These are phyloP conservation scores for Flammula alnicola DNA, from an alignment of 1,284 basidiomycete genomes.

Conservation along the genomic window DNA sequence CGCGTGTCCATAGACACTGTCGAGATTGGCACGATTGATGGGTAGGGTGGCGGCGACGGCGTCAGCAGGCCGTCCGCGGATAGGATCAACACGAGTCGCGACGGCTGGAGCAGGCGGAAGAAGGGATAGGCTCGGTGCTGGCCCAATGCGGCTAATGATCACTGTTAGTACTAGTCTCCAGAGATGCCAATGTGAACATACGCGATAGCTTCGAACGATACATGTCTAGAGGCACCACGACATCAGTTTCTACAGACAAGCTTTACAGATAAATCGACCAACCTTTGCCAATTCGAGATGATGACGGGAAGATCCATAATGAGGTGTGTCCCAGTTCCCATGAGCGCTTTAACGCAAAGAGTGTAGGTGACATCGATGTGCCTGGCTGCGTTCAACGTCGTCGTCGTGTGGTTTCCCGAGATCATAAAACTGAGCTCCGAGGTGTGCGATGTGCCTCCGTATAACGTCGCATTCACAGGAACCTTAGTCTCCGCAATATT, in stretches of 20 bases:
- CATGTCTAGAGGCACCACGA: slow-evolving; percentile 44
- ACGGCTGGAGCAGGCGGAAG: slow-evolving; percentile 29
- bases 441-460: slow-evolving; percentile 70
- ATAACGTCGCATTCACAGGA: slow-evolving; percentile 71
- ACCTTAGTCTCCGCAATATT: slow-evolving; percentile 69
- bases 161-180: slow-evolving; percentile 5
- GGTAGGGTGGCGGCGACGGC: slow-evolving; percentile 29
- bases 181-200: slow-evolving; percentile 30
- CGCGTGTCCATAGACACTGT: slow-evolving; percentile 15
- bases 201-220: slow-evolving; percentile 71
- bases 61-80: slow-evolving; percentile 20
- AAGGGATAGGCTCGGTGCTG: slow-evolving; percentile 65
- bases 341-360: slow-evolving; percentile 74
- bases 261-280: slow-evolving; percentile 28
- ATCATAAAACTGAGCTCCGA: slow-evolving; percentile 73
- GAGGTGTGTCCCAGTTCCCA: slow-evolving; percentile 69
- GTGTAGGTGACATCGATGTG: slow-evolving; percentile 84
- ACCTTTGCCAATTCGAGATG: slow-evolving; percentile 83
- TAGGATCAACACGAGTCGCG: slow-evolving; percentile 27
- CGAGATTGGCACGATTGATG: slow-evolving; percentile 23
- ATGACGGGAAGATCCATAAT: slow-evolving; percentile 76
- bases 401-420: slow-evolving; percentile 71
- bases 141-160: slow-evolving; percentile 65
- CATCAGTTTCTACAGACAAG: slow-evolving; percentile 2
- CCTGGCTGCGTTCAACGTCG: slow-evolving; percentile 76